Evolutionary conservation across 2,329 filamentous ascomycete species (phyloP).

Genomic region (Colletotrichum sidae): DNA sequence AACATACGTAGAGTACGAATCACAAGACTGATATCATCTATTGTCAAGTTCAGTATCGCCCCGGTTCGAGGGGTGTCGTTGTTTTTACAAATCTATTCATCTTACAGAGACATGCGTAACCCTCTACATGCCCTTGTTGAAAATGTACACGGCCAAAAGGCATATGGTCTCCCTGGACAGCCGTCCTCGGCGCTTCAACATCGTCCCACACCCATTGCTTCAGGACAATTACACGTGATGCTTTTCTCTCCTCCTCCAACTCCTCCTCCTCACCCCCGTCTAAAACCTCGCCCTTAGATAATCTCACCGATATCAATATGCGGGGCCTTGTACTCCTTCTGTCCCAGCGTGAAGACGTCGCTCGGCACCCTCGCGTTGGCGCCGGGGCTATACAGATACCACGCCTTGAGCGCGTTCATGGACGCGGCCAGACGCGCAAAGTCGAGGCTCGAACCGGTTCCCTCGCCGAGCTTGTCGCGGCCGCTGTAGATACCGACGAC

Average conservation of each 20-base stretch:
- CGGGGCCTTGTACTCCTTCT: conserved; percentile 73
- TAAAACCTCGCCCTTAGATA: conserved; percentile 52
- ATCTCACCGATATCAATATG: conserved; percentile 80
- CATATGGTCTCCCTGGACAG: conserved; percentile 17
- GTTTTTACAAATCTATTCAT: conserved; percentile 53
- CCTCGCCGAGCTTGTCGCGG: conserved; percentile 91
- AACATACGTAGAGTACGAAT: not conserved
- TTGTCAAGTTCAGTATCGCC: conserved; percentile 10
- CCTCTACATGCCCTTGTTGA: conserved; percentile 32
- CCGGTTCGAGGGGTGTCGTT: conserved; percentile 40
- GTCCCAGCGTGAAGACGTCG: conserved; percentile 72
- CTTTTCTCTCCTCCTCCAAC: not conserved
- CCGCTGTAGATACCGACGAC: conserved; percentile 96
- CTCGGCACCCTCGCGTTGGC: conserved; percentile 74
- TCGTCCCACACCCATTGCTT: not conserved
- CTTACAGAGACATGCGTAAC: conserved; percentile 47
- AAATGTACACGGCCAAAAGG: conserved; percentile 37
- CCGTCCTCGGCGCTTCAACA: conserved; percentile 4
- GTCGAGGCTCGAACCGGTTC: conserved; percentile 80
- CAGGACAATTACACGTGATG: conserved; percentile 30
- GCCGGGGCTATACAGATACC: conserved; percentile 94
- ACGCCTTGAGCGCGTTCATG: conserved; percentile 88
- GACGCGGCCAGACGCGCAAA: conserved; percentile 83
- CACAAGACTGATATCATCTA: not conserved
- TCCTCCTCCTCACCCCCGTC: not conserved